Base-by-base conservation (phyloP, 768 basidiomycete genomes). In the Pleurotus sapidus region DNA sequence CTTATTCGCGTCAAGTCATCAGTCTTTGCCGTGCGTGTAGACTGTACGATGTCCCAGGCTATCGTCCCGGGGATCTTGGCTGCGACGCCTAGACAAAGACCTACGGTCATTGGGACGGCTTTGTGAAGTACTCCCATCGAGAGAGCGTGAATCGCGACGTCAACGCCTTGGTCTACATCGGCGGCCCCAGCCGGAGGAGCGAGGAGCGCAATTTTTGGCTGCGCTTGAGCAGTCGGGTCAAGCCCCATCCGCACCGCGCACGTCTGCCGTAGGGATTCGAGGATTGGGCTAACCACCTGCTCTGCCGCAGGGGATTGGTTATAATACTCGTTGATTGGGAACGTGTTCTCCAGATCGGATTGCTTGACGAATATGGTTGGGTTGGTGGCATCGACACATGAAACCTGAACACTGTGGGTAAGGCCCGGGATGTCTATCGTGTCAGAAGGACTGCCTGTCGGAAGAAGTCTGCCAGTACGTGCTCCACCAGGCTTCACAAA, bases 81-180 rank as follows among this genome's bases (percentile, higher is more conserved):
- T 0, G 87, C 86, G 15, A 88, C 86, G 0, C 87, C 88, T 5
- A 87, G 76, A 61, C 87, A 85, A 30, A 89, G 72, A 0, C 83
- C 87, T 3, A 91, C 83, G 0, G 87, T 89, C 84, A 89, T 85
- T 0, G 86, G 87, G 0, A 89, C 79, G 0, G 89, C 87, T 57
- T 83, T 83, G 67, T 89, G 86, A 14, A 85, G 69, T 3, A 85
- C 80, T 1, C 87, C 87, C 88, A 91, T 88, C 0, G 87, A 87
- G 25, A 86, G 73, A 5, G 88, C 83, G 55, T 84, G 77, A 11
- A 86, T 72, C 20, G 73, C 71, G 49, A 89, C 74, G 63, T 88
- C 79, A 4, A 76, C 78, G 11, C 67, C 67, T 18, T 68, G 56
- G 38, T 67, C 67, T 11, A 46, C 53, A 45, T 67, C 70, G 49